Conservation (phyloP, 2,329 filamentous ascomycete genomes). For the Leptographium flavum region DNA sequence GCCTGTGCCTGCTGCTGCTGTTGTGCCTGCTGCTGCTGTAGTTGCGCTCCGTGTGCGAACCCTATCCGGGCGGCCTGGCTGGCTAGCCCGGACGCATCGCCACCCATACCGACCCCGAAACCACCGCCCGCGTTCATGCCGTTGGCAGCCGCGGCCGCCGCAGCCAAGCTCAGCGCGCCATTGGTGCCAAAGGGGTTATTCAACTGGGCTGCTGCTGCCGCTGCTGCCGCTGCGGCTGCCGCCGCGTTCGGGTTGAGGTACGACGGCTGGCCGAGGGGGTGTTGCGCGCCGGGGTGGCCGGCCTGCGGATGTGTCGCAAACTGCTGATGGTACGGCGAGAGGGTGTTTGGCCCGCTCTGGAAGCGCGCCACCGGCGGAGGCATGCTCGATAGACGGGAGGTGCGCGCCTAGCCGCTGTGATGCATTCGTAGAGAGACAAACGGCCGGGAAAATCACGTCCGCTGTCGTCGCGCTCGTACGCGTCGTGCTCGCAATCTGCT, state of each 20-base stretch:
- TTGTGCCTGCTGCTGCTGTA: conserved; percentile 46
- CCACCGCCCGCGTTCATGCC: conserved; percentile 34
- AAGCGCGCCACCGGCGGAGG: conserved; percentile 30
- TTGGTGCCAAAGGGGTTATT: conserved; percentile 54
- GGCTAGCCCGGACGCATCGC: conserved; percentile 57
- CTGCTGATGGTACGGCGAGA: conserved; percentile 34
- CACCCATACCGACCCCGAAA: conserved; percentile 47
- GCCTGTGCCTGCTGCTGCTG: conserved; percentile 24
- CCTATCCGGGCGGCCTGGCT: conserved; percentile 81
- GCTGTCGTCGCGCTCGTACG: not conserved
- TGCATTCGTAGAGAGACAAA: not conserved
- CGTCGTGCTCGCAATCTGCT: too few relatives aligned
- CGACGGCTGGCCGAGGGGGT: conserved; percentile 50
- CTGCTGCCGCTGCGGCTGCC: conserved; percentile 7
- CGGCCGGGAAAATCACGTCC: not conserved
- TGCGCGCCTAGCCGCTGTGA: not conserved
- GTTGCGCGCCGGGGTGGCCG: conserved; percentile 27
- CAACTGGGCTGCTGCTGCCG: conserved; percentile 29
- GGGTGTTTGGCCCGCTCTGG: conserved; percentile 28
- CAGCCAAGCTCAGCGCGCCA: conserved; percentile 34
- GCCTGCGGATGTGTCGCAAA: conserved; percentile 40
- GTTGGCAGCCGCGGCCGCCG: conserved; percentile 19
- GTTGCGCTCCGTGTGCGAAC: conserved; percentile 58
- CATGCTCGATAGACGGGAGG: conserved; percentile 16
- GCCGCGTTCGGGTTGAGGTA: conserved; percentile 53